Conservation (phyloP, 2,329 filamentous ascomycete species). For the Cadophora sp. region DNA sequence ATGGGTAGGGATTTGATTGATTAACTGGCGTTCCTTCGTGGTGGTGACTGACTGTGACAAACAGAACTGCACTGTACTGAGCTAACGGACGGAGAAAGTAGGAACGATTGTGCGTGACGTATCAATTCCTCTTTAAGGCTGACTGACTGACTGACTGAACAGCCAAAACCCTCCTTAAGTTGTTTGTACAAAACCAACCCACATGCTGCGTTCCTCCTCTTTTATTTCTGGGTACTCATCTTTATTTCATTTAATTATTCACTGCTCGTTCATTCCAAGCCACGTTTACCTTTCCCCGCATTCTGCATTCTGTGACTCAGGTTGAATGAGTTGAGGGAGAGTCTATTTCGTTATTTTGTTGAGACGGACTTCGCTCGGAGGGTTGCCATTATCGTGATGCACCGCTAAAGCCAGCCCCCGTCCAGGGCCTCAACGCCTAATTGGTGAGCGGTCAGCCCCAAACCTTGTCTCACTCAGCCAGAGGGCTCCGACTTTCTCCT, state of each 20-base stretch:
- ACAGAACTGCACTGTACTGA: neutral
- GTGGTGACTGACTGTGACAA: neutral
- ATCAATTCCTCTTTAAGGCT: neutral
- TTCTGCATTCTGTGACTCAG: slow-evolving; percentile 13
- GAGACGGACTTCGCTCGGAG: slow-evolving; percentile 2
- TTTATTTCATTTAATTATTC: neutral
- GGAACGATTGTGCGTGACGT: neutral
- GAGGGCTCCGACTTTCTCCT: slow-evolving; percentile 1
- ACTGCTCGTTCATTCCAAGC: neutral
- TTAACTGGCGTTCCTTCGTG: no score
- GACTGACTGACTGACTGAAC: no score
- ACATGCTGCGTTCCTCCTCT: neutral
- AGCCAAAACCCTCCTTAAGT: no score
- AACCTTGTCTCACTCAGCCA: slow-evolving; percentile 3
- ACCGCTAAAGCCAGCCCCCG: no score
- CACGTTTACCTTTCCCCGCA: neutral
- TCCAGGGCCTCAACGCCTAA: neutral
- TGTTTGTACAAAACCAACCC: neutral
- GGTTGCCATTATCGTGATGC: neutral
- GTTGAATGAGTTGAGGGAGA: neutral
- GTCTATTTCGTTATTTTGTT: neutral
- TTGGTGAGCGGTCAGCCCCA: slow-evolving; percentile 4
- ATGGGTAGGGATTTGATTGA: neutral
- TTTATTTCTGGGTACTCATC: neutral
- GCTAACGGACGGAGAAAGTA: neutral